These are phyloP conservation scores for Neurospora crassa DNA, from an alignment of 2,329 filamentous ascomycete genomes.

Conservation along the genomic window DNA sequence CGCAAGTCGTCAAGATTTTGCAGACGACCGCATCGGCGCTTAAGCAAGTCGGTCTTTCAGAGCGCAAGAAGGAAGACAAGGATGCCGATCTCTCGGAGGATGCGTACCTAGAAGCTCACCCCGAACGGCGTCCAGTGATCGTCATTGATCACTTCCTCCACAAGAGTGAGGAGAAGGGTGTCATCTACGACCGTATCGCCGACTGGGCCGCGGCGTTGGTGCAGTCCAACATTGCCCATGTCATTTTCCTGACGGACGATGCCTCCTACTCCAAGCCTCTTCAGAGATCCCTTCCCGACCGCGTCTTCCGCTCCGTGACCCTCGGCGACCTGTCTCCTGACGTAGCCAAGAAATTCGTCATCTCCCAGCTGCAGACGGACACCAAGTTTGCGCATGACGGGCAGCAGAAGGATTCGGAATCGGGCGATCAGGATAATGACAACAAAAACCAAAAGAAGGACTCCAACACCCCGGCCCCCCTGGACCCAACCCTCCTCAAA, in stretches of 20 bases:
- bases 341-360: slow-evolving; percentile 82
- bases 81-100: slow-evolving; percentile 68
- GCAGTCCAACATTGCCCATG: slow-evolving; percentile 81
- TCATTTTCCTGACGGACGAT: slow-evolving; percentile 88
- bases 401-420: slow-evolving; percentile 1
- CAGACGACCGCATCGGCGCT: slow-evolving; percentile 74
- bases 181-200: slow-evolving; percentile 71
- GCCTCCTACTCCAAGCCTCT: slow-evolving; percentile 81
- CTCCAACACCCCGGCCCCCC: slow-evolving; percentile 5
- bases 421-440: not conserved
- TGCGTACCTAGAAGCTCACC: slow-evolving; percentile 82
- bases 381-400: not conserved
- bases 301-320: slow-evolving; percentile 78
- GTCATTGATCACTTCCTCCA: slow-evolving; percentile 89
- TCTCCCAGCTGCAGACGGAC: slow-evolving; percentile 52
- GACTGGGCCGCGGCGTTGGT: slow-evolving; percentile 87
- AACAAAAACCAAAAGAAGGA: slow-evolving; percentile 13
- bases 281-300: slow-evolving; percentile 77
- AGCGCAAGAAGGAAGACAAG: slow-evolving; percentile 61
- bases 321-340: slow-evolving; percentile 80
- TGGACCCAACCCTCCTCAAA: slow-evolving; percentile 39
- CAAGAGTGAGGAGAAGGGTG: slow-evolving; percentile 56
- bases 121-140: slow-evolving; percentile 71
- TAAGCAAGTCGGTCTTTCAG: slow-evolving; percentile 64
- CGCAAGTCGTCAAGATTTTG: slow-evolving; percentile 81